phyloP scores from a whole-genome alignment of 495 filamentous ascomycete species.

The Aspergillus baeticus region DNA sequence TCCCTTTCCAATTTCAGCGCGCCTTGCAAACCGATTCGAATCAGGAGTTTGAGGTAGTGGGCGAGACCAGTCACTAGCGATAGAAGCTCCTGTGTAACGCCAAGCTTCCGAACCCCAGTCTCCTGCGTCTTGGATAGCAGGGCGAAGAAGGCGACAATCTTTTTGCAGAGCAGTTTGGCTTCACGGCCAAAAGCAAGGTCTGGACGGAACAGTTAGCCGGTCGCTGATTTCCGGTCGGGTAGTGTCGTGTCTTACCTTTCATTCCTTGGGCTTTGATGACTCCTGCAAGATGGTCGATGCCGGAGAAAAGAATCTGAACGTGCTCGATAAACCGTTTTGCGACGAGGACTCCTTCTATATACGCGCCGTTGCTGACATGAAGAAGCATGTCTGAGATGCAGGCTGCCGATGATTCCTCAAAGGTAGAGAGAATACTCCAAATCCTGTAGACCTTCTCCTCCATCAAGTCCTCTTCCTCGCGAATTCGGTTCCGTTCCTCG shows the following conservation, averaged over 20 bases:
- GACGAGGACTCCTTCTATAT: slow-evolving; percentile 90
- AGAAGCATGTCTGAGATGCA: slow-evolving; percentile 99
- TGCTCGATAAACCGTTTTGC: slow-evolving; percentile 97
- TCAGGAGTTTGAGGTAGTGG: slow-evolving; percentile 97
- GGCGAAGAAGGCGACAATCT: slow-evolving; percentile 97
- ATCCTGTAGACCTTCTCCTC: slow-evolving; percentile 98
- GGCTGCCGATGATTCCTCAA: slow-evolving; percentile 95
- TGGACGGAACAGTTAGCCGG: slow-evolving; percentile 34
- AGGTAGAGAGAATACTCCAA: slow-evolving; percentile 95
- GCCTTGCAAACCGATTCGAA: slow-evolving; percentile 94
- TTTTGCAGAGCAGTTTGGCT: slow-evolving; percentile 97
- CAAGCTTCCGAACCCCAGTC: slow-evolving; percentile 78
- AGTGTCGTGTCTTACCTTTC: slow-evolving; percentile 58
- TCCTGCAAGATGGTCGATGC: slow-evolving; percentile 79
- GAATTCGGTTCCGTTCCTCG: slow-evolving; percentile 70
- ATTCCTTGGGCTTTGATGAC: slow-evolving; percentile 66
- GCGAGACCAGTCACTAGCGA: slow-evolving; percentile 95
- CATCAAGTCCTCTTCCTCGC: slow-evolving; percentile 87
- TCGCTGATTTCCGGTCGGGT: slow-evolving; percentile 3
- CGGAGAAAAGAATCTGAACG: slow-evolving; percentile 88
- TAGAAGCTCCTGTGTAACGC: slow-evolving; percentile 94
- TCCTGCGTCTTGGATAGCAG: slow-evolving; percentile 92
- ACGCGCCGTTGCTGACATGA: slow-evolving; percentile 97
- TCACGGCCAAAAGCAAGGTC: slow-evolving; percentile 90
- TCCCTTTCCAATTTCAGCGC: slow-evolving; percentile 89